These are phyloP conservation scores for Endotrypanum monterogeii DNA, from an alignment of 208 protist genomes.

Conservation along the genomic window DNA sequence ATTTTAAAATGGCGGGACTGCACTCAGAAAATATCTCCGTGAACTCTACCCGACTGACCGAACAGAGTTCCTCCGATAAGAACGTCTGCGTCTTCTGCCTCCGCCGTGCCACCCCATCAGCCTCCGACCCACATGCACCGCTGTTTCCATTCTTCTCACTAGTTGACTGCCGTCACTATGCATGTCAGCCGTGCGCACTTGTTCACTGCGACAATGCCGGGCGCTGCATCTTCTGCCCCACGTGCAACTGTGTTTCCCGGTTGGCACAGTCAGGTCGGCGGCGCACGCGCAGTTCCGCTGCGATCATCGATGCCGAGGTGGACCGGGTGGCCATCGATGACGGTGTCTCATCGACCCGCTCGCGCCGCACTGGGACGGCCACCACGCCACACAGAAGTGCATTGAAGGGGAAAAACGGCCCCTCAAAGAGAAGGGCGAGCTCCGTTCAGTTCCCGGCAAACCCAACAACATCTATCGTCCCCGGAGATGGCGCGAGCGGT, in stretches of 20 bases:
- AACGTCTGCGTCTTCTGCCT: slow-evolving; percentile 72
- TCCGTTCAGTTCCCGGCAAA: slow-evolving; percentile 69
- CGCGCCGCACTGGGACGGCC: slow-evolving; percentile 32
- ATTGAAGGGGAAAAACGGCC: slow-evolving; percentile 33
- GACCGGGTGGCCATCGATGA: slow-evolving; percentile 69
- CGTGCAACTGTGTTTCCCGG: slow-evolving; percentile 74
- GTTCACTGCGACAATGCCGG: slow-evolving; percentile 83
- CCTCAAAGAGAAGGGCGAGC: slow-evolving; percentile 45
- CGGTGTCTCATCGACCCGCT: slow-evolving; percentile 67
- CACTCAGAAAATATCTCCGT: slow-evolving; percentile 83
- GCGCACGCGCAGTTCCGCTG: slow-evolving; percentile 36
- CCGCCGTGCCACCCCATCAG: slow-evolving; percentile 39
- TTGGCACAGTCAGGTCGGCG: slow-evolving; percentile 75
- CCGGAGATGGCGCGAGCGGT: slow-evolving; percentile 4
- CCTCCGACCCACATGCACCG: slow-evolving; percentile 73
- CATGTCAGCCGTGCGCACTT: slow-evolving; percentile 88
- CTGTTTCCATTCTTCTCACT: slow-evolving; percentile 90
- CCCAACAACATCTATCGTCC: slow-evolving; percentile 24
- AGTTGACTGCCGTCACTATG: slow-evolving; percentile 89
- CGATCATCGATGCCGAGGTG: slow-evolving; percentile 1
- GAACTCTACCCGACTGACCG: slow-evolving; percentile 41
- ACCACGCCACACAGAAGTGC: slow-evolving; percentile 45
- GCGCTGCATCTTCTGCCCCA: slow-evolving; percentile 67
- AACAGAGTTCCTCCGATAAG: slow-evolving; percentile 28
- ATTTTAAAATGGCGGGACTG: slow-evolving; percentile 61